Evolutionary conservation across 345 rosid genomes (phyloP).

Genomic region (Eucalyptus polyanthemos): DNA sequence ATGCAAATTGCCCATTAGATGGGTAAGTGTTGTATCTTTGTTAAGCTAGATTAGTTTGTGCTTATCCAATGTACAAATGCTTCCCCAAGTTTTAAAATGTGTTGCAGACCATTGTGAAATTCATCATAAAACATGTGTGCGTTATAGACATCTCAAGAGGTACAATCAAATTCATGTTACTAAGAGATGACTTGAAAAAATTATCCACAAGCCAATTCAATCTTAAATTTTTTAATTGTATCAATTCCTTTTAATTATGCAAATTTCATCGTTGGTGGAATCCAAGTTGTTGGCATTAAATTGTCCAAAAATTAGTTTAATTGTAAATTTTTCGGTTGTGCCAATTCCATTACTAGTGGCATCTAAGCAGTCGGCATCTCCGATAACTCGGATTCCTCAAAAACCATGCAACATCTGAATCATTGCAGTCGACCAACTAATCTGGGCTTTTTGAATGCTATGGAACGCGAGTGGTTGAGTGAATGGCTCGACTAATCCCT

Average conservation of each 20-base stretch:
- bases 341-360: background rate
- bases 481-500: background rate
- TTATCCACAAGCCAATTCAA: accelerated
- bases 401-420: background rate
- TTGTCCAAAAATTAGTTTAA: accelerated
- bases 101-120: background rate
- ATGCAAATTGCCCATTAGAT: background rate
- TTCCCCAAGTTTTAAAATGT: background rate
- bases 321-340: accelerated
- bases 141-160: background rate
- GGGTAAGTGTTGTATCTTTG: background rate
- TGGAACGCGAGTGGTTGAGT: background rate
- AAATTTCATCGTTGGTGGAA: too few species aligned
- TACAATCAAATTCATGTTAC: background rate
- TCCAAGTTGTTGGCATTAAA: too few species aligned
- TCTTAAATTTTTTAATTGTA: accelerated
- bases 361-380: background rate
- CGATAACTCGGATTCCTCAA: background rate
- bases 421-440: background rate
- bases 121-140: background rate
- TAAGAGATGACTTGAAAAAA: background rate
- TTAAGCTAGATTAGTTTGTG: background rate
- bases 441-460: background rate
- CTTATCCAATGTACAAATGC: background rate
- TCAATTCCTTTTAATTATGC: too few species aligned